Conservation (phyloP, 345 rosid species). For the Citrus unshiu region DNA sequence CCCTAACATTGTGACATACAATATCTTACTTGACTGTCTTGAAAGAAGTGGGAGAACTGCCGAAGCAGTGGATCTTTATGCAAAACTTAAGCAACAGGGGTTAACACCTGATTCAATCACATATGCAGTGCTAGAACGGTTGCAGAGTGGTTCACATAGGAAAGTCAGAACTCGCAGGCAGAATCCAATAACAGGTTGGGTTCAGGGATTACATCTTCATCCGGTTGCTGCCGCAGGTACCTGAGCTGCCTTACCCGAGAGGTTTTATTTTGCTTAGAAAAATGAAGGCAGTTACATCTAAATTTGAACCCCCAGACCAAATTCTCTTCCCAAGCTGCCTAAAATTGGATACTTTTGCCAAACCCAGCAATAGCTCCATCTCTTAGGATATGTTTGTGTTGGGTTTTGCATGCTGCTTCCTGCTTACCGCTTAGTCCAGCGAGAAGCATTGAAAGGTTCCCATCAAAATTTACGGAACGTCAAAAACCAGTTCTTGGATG, state of each 20-base stretch:
- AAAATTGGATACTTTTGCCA: not conserved
- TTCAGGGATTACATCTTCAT: conserved; percentile 16
- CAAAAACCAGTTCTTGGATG: not conserved
- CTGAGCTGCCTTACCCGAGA: not conserved
- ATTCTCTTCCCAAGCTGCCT: too few relatives aligned
- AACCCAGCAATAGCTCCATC: not conserved
- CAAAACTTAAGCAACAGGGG: conserved; percentile 73
- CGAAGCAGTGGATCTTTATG: conserved; percentile 76
- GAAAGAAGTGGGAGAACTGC: conserved; percentile 82
- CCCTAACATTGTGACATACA: conserved; percentile 89
- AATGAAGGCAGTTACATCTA: not conserved
- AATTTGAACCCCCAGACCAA: not conserved
- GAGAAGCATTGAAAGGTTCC: not conserved
- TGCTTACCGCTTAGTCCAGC: not conserved
- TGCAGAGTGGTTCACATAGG: conserved; percentile 70
- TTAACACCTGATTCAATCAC: conserved; percentile 85
- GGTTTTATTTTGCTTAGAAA: not conserved
- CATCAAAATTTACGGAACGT: not conserved
- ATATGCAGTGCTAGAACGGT: conserved; percentile 63
- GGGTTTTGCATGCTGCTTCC: not conserved
- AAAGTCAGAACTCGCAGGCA: conserved; percentile 68
- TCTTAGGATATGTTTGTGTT: too few relatives aligned
- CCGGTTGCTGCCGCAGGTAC: not conserved
- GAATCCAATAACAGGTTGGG: conserved; percentile 90
- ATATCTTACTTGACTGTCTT: conserved; percentile 82